phyloP scores from a whole-genome alignment of 2,329 filamentous ascomycete genomes.

The Xylaria sp. region DNA sequence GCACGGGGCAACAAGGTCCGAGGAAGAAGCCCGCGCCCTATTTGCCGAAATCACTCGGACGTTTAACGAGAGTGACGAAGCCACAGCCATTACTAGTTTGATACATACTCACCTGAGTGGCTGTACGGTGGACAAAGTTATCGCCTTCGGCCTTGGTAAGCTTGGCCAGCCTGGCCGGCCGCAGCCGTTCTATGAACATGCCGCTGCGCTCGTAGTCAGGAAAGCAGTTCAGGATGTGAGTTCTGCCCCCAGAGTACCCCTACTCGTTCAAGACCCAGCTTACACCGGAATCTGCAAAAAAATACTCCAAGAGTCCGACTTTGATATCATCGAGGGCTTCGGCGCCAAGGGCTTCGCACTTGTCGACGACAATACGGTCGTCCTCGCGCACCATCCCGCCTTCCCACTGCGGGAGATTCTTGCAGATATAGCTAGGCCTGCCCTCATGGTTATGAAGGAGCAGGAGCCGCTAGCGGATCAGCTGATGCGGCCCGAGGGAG shows the following conservation, averaged over 20 bases:
- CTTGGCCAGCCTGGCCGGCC: background rate
- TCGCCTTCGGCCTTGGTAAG: slow-evolving; percentile 35
- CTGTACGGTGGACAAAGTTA: slow-evolving; percentile 30
- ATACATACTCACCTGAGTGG: slow-evolving; percentile 10
- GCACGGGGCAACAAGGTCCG: background rate
- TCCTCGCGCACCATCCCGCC: slow-evolving; percentile 25
- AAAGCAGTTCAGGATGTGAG: slow-evolving; percentile 16
- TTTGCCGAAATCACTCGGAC: background rate
- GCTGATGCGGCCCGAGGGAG: too few relatives aligned
- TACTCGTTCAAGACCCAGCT: slow-evolving; percentile 21
- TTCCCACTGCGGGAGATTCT: slow-evolving; percentile 35
- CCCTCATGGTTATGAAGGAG: slow-evolving; percentile 31
- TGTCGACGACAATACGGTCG: slow-evolving; percentile 35
- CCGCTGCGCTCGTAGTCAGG: slow-evolving; percentile 20
- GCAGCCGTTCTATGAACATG: background rate
- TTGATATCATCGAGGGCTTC: slow-evolving; percentile 31
- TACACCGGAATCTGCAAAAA: slow-evolving; percentile 32
- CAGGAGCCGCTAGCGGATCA: background rate
- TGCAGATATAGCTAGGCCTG: slow-evolving; percentile 36
- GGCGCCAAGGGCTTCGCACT: slow-evolving; percentile 37
- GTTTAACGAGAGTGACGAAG: slow-evolving; percentile 12
- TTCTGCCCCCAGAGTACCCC: accelerated
- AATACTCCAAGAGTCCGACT: slow-evolving; percentile 13
- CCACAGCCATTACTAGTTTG: background rate
- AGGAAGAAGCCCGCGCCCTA: background rate